phyloP scores from a whole-genome alignment of 306 rosid species.

The Cicer yamashitae region DNA sequence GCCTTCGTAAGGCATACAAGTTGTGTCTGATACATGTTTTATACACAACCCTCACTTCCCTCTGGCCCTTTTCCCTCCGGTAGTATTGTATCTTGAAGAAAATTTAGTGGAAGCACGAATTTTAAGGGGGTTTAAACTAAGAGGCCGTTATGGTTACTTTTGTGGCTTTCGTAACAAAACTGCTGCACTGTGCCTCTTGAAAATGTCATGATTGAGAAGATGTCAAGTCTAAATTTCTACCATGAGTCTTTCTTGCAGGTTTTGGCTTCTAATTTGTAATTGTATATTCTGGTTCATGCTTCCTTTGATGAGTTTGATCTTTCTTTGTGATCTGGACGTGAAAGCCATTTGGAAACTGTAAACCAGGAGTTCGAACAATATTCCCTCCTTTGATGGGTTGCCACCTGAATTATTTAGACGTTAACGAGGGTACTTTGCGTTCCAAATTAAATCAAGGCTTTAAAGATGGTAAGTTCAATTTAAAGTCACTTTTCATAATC shows the following conservation, averaged over 20 bases:
- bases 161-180: slow-evolving; percentile 37
- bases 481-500: background rate
- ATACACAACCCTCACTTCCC: background rate
- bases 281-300: slow-evolving; percentile 34
- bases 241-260: slow-evolving; percentile 17
- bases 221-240: slow-evolving; percentile 31
- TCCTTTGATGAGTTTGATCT: slow-evolving; percentile 36
- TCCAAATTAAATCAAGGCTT: slow-evolving; percentile 1
- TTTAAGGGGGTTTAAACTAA: slow-evolving; percentile 39
- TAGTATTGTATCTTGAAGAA: slow-evolving; percentile 34
- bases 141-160: slow-evolving; percentile 41
- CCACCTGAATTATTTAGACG: slow-evolving; percentile 56
- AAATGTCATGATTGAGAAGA: slow-evolving; percentile 42
- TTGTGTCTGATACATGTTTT: slow-evolving; percentile 10
- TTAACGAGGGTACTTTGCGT: slow-evolving; percentile 25
- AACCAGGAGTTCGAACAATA: slow-evolving; percentile 71
- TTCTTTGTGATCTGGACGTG: slow-evolving; percentile 63
- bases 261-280: slow-evolving; percentile 41
- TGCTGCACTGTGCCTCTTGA: slow-evolving; percentile 40
- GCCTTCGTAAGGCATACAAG: slow-evolving; percentile 9
- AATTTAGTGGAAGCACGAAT: slow-evolving; percentile 32
- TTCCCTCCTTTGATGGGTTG: slow-evolving; percentile 75
- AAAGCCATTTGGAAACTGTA: slow-evolving; percentile 84
- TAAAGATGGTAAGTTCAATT: slow-evolving; percentile 18
- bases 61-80: background rate